Base-by-base conservation (phyloP, 202 grass and related monocot genomes). In the Musa balbisiana region DNA sequence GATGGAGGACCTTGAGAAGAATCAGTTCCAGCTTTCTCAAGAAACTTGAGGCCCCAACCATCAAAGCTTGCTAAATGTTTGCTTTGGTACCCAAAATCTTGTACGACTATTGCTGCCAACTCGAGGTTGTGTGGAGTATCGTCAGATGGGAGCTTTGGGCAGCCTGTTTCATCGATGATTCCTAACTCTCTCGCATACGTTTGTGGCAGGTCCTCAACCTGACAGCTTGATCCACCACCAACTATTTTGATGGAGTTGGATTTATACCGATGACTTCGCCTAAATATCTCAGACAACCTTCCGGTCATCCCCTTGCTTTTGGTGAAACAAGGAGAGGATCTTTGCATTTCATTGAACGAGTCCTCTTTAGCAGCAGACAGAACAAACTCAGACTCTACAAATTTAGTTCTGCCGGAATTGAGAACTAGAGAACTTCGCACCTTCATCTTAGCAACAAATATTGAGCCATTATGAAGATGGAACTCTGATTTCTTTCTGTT, bases 41-140 rank as follows among this genome's bases (percentile, higher is more conserved):
- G 95, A 76, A 99, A 92, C 77, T 90, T 99, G 43, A 99, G 84
- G 8, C 95, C 95, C 95, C 95, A 99, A 2, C 95, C 95, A 66
- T 85, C 85, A 73, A 52, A 70, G 25, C 65, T 17, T 11, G 85
- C 50, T 15, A 83, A 80, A 73, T 88, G 65, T 23, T 3, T 74
- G 17, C 27, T 63, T 52, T 72, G 53, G 15, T 49, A 55, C 6
- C 17, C 79, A 21, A 87, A 75, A 60, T 83, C 82, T 55, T 77
- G 83, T 9, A 95, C 83, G 16, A 99, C 87, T 80, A 95, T 82
- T 76, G 95, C 87, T 43, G 95, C 78, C 3, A 90, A 64, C 64
- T 99, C 88, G 53, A 87, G 83, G 52, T 82, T 86, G 23, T 81
- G 75, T 1, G 81, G 83, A 52, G 81, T 69, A 80, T 89, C 83